Percentiles rank a stretch among this genome's conserved stretches.
Evolutionary conservation across 2,329 filamentous ascomycete genomes (phyloP).

Genomic region (Fusarium duplospermum): DNA sequence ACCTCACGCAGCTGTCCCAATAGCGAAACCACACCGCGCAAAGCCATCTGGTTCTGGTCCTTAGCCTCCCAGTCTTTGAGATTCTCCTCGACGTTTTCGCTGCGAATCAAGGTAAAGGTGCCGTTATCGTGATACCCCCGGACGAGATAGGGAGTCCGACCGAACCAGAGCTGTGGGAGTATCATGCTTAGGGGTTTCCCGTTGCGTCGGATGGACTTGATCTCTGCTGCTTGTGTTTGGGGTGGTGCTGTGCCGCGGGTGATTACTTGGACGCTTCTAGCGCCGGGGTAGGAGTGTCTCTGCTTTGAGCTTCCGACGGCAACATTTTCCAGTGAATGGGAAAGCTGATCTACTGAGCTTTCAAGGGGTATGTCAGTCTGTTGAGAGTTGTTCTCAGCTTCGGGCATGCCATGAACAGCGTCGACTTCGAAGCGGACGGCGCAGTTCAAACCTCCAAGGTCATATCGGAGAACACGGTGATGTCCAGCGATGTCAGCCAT

Average conservation of each 20-base stretch:
- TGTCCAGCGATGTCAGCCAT: conserved; percentile 15
- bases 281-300: too few species aligned
- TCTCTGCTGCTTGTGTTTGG: conserved; percentile 27
- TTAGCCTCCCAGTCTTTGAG: conserved; percentile 18
- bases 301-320: not conserved
- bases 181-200: not conserved
- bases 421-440: conserved; percentile 36
- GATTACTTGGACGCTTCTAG: not conserved
- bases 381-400: not conserved
- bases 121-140: conserved; percentile 32
- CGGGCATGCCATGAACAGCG: not conserved
- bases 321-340: not conserved
- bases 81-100: not conserved
- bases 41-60: not conserved
- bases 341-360: not conserved
- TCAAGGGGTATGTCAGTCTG: not conserved
- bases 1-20: conserved; percentile 4
- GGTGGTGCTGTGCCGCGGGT: not conserved
- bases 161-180: conserved; percentile 45
- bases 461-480: conserved; percentile 31
- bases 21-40: conserved; percentile 11
- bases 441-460: conserved; percentile 30
- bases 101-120: conserved; percentile 14
- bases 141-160: conserved; percentile 43
- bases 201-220: conserved; percentile 27